Conservation (phyloP, 78 protist species). For the Mastigamoeba balamuthi region DNA sequence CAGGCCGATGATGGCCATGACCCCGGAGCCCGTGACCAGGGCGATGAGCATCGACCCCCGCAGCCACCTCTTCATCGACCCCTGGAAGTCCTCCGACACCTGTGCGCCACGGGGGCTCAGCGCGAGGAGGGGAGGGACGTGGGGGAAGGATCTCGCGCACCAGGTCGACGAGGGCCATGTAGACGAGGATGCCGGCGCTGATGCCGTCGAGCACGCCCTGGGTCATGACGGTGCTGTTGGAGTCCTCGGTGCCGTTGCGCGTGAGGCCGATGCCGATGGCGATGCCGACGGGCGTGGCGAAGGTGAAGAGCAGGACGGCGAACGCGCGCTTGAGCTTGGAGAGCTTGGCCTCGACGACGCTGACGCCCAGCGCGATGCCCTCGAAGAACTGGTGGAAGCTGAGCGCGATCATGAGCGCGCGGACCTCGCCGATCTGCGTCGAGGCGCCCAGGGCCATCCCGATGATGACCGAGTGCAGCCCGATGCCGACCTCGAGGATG, state of each 20-base stretch:
- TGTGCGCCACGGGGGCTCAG: too few relatives aligned
- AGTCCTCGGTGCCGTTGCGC: background rate
- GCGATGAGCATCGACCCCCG: conserved; percentile 3
- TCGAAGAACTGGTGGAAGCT: conserved; percentile 43
- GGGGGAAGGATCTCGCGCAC: too few relatives aligned
- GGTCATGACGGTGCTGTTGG: background rate
- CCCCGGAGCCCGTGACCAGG: background rate
- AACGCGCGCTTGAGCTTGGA: conserved; percentile 1
- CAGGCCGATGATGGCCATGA: conserved; percentile 18
- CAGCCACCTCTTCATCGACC: background rate
- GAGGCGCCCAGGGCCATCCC: conserved; percentile 22
- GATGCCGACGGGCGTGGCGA: conserved; percentile 43
- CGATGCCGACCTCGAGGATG: too few relatives aligned
- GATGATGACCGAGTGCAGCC: conserved; percentile 34
- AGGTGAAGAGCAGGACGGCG: conserved; percentile 10
- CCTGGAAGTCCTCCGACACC: background rate
- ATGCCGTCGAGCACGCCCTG: conserved; percentile 27
- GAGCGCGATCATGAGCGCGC: conserved; percentile 21
- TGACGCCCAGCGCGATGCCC: conserved; percentile 26
- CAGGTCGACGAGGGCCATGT: conserved; percentile 4
- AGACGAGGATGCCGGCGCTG: conserved; percentile 40
- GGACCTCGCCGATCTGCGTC: background rate
- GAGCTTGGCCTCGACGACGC: conserved; percentile 9
- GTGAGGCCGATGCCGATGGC: conserved; percentile 44
- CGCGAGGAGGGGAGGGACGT: too few relatives aligned